A percentile compares a stretch with the other conserved stretches of the same genome.
Conservation (phyloP, 768 basidiomycete genomes). For the Tylopilus plumbeoviolaceoides region DNA sequence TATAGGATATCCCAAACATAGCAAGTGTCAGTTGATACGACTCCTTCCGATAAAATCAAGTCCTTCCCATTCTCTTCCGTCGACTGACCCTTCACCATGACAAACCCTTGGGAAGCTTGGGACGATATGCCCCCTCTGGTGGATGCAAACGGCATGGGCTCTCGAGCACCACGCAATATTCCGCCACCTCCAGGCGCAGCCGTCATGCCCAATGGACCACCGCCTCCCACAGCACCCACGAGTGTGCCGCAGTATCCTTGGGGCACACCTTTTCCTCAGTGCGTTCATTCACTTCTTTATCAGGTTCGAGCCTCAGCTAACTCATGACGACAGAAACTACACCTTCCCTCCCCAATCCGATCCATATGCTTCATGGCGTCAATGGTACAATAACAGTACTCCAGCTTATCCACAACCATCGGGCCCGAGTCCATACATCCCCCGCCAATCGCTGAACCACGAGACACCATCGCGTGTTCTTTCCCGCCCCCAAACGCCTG, state of each 20-base stretch:
- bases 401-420: slow-evolving; percentile 14
- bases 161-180: slow-evolving; percentile 10
- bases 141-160: slow-evolving; percentile 9
- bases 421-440: slow-evolving; percentile 30
- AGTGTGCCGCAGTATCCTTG: slow-evolving; percentile 9
- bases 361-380: slow-evolving; percentile 6
- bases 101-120: slow-evolving; percentile 11
- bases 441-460: slow-evolving; percentile 15
- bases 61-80: neutral
- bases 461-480: slow-evolving; percentile 11
- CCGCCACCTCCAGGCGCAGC: slow-evolving; percentile 25
- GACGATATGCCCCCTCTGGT: slow-evolving; percentile 28
- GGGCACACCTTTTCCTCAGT: slow-evolving; percentile 17
- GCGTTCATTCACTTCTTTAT: neutral
- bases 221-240: slow-evolving; percentile 8
- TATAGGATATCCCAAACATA: slow-evolving; percentile 17
- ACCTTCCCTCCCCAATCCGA: slow-evolving; percentile 17
- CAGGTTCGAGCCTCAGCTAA: neutral
- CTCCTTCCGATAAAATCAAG: slow-evolving; percentile 15
- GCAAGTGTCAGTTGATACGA: slow-evolving; percentile 12
- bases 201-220: slow-evolving; percentile 8
- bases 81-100: slow-evolving; percentile 13
- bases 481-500: neutral
- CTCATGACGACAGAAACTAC: neutral
- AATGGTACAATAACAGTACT: neutral